These are phyloP conservation scores for Davidsoniella australis DNA, from an alignment of 2,329 filamentous ascomycete species.

Conservation along the genomic window DNA sequence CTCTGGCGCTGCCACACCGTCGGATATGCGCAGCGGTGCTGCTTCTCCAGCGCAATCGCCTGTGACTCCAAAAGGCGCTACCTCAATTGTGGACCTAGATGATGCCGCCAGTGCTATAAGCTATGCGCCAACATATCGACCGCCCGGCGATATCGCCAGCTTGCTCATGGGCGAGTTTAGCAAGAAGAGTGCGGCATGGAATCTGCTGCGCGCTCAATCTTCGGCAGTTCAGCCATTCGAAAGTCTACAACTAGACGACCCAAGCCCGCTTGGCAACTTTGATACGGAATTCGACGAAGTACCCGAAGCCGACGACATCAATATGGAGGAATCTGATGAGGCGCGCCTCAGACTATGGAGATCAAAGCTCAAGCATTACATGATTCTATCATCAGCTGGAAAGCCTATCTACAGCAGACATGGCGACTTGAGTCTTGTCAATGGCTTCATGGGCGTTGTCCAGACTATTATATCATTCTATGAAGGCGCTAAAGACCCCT, in stretches of 20 bases:
- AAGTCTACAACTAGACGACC: conserved; percentile 24
- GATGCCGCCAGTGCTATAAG: conserved; percentile 52
- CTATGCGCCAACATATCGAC: conserved; percentile 44
- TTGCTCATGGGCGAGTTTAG: conserved; percentile 57
- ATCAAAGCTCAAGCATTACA: conserved; percentile 87
- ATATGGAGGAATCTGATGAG: conserved; percentile 29
- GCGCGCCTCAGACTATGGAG: conserved; percentile 61
- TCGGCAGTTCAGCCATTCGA: conserved; percentile 45
- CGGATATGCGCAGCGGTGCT: conserved; percentile 22
- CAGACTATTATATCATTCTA: conserved; percentile 98
- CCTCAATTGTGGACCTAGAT: conserved; percentile 27
- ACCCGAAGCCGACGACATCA: conserved; percentile 26
- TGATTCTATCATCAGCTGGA: conserved; percentile 87
- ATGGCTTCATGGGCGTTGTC: conserved; percentile 83
- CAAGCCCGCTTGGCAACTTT: conserved; percentile 49
- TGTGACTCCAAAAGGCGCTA: neutral
- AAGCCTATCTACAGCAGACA: conserved; percentile 96
- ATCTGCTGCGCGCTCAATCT: conserved; percentile 45
- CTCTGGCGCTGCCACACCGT: conserved; percentile 22
- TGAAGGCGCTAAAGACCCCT: conserved; percentile 57
- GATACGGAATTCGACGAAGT: conserved; percentile 63
- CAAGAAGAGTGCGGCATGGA: conserved; percentile 51
- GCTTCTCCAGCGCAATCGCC: conserved; percentile 21
- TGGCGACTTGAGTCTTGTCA: conserved; percentile 76
- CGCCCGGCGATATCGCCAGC: conserved; percentile 60